These are phyloP conservation scores for Amanita polypyramis DNA, from an alignment of 768 basidiomycete species.

Conservation along the genomic window DNA sequence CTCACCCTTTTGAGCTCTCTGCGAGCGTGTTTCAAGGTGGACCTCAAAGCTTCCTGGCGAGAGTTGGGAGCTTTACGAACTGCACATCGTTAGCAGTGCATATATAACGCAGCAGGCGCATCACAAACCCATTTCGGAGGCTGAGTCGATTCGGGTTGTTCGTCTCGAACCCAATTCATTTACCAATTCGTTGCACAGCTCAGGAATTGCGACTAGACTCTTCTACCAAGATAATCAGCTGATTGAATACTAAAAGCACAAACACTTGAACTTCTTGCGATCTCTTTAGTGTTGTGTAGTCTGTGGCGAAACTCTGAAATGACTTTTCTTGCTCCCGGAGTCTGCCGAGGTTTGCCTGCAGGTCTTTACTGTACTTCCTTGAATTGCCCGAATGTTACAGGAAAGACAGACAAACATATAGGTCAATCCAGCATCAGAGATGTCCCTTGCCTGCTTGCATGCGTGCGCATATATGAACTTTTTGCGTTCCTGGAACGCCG, in stretches of 20 bases:
- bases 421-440: conserved; percentile 5
- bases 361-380: conserved; percentile 18
- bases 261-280: conserved; percentile 16
- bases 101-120: not conserved
- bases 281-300: conserved; percentile 16
- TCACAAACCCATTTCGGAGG: conserved; percentile 27
- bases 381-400: not conserved
- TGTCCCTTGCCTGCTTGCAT: conserved; percentile 14
- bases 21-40: conserved; percentile 23
- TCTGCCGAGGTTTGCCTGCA: conserved; percentile 16
- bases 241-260: not conserved
- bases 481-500: conserved; percentile 18
- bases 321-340: conserved; percentile 19
- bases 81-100: conserved; percentile 11
- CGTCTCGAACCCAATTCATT: conserved; percentile 25
- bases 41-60: conserved; percentile 19
- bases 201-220: conserved; percentile 14
- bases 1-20: conserved; percentile 23
- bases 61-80: conserved; percentile 16
- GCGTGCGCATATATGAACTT: conserved; percentile 15
- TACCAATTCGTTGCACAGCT: conserved; percentile 18
- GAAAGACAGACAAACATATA: conserved; percentile 16
- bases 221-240: conserved; percentile 12
- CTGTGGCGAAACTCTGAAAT: conserved; percentile 16
- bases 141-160: conserved; percentile 21